Conservation (phyloP, 371 early-diverging fungal species). For the Actinomortierella ambigua region DNA sequence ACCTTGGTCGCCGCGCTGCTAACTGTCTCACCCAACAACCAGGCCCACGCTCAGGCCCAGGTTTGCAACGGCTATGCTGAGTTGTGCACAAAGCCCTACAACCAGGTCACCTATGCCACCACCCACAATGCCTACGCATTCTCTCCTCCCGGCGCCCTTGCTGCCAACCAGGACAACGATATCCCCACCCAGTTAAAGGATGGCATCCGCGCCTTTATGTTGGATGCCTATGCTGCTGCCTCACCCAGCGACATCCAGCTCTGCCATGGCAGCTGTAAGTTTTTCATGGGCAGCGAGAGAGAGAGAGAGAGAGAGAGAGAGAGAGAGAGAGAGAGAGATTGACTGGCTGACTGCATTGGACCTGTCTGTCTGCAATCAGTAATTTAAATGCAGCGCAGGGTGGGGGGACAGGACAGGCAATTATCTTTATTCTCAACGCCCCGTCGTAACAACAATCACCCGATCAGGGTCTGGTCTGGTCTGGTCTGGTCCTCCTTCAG, state of each 20-base stretch:
- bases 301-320: too few relatives aligned
- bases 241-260: constrained; percentile 56
- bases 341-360: too few relatives aligned
- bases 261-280: constrained; percentile 68
- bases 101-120: constrained; percentile 61
- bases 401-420: not conserved
- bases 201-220: constrained; percentile 74
- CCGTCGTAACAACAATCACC: too few relatives aligned
- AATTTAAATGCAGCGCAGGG: not conserved
- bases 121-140: constrained; percentile 80
- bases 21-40: not conserved
- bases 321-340: too few relatives aligned
- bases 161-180: constrained; percentile 69
- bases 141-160: constrained; percentile 50
- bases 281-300: not conserved
- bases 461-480: not conserved
- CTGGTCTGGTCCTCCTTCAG: not conserved
- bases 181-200: constrained; percentile 68
- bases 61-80: constrained; percentile 74
- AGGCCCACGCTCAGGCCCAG: constrained; percentile 44
- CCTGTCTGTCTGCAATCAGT: too few relatives aligned
- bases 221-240: constrained; percentile 58
- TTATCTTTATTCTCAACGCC: too few relatives aligned
- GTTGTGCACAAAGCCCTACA: constrained; percentile 65
- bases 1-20: constrained; percentile 17